Evolutionary conservation across 2,329 filamentous ascomycete genomes (phyloP).

Genomic region (Fusarium sp.): DNA sequence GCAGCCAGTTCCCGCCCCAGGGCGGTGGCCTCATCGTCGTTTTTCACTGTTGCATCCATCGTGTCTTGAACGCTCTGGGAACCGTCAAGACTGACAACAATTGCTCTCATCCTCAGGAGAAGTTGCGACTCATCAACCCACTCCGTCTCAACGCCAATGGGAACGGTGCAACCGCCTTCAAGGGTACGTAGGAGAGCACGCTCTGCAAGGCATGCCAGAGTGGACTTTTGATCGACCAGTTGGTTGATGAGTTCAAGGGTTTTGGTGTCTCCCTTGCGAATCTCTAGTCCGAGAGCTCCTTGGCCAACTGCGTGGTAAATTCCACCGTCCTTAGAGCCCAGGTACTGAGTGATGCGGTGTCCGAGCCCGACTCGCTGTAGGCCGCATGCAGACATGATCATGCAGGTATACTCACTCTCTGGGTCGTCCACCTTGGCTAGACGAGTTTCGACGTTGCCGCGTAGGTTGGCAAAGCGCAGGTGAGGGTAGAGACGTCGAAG

Average conservation of each 20-base stretch:
- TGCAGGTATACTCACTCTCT: not conserved
- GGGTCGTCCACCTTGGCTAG: not conserved
- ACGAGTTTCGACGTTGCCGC: conserved; percentile 3
- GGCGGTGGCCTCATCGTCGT: not conserved
- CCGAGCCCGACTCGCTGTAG: not conserved
- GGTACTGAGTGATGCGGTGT: not conserved
- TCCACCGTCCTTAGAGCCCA: not conserved
- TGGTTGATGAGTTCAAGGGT: not conserved
- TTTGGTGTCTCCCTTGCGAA: not conserved
- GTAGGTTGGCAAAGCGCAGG: not conserved
- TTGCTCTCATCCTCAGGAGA: not conserved
- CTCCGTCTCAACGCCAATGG: not conserved
- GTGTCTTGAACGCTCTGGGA: not conserved
- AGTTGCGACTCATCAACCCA: not conserved
- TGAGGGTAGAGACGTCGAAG: not conserved
- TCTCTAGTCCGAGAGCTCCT: not conserved
- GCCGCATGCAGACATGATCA: not conserved
- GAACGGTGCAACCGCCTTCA: not conserved
- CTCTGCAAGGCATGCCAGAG: not conserved
- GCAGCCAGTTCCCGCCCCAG: not conserved
- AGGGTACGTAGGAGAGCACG: not conserved
- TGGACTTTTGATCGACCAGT: not conserved
- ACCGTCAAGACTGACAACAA: not conserved
- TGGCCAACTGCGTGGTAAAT: not conserved
- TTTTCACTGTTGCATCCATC: not conserved